Conservation (phyloP, 495 filamentous ascomycete genomes). For the Glutinoglossum americanum region DNA sequence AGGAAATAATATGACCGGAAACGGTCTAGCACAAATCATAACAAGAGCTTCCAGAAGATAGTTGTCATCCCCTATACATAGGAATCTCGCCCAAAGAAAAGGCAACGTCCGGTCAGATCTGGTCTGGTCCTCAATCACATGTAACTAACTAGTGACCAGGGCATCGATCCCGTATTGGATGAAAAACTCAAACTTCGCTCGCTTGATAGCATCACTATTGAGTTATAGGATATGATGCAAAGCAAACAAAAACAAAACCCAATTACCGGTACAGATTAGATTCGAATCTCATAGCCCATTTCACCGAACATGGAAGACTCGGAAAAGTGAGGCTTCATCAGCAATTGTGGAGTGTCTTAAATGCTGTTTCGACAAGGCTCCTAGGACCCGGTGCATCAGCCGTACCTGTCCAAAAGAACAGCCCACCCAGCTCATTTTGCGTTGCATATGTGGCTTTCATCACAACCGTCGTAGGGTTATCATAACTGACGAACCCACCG, state of each 20-base stretch:
- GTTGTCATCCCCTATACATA: too few relatives aligned
- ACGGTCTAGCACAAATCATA: not conserved
- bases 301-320: not conserved
- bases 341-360: constrained; percentile 37
- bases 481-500: constrained; percentile 74
- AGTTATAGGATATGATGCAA: not conserved
- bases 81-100: too few relatives aligned
- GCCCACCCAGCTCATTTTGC: constrained; percentile 50
- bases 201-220: not conserved
- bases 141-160: not conserved
- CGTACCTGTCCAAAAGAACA: constrained; percentile 88
- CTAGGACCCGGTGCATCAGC: constrained; percentile 45
- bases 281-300: not conserved
- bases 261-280: not conserved
- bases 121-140: not conserved
- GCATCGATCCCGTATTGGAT: not conserved
- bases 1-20: not conserved
- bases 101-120: too few relatives aligned
- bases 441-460: constrained; percentile 69
- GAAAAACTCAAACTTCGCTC: not conserved
- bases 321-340: not conserved
- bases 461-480: constrained; percentile 64
- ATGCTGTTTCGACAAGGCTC: constrained; percentile 57
- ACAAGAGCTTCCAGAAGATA: not conserved
- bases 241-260: not conserved